Evolutionary conservation across 2,329 filamentous ascomycete genomes (phyloP).

Genomic region (Hymenoscyphus occultus): DNA sequence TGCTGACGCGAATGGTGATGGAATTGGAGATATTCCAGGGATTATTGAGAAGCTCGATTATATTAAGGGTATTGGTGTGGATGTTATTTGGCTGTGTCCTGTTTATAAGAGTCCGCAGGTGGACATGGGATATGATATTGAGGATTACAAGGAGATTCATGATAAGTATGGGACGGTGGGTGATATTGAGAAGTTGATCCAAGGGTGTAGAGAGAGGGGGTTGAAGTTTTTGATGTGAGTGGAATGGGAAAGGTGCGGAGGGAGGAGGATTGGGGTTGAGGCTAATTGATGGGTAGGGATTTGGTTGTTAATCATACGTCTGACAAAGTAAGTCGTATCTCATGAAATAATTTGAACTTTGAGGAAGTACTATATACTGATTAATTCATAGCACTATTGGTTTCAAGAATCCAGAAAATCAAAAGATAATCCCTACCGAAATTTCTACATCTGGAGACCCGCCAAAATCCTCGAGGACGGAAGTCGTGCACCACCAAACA

Average conservation of each 20-base stretch:
- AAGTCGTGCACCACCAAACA: conserved; percentile 42
- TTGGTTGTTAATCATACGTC: conserved; percentile 9
- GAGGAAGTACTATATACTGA: not conserved
- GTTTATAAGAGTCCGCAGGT: conserved; percentile 62
- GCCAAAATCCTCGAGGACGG: conserved; percentile 37
- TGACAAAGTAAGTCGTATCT: not conserved
- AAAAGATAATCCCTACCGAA: conserved; percentile 50
- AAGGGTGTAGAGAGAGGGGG: conserved; percentile 53
- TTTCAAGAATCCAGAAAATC: conserved; percentile 51
- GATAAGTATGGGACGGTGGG: conserved; percentile 63
- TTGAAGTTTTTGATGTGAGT: conserved; percentile 61
- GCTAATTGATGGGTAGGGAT: not conserved
- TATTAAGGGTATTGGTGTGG: conserved; percentile 56
- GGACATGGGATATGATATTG: conserved; percentile 74
- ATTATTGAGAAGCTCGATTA: conserved; percentile 62
- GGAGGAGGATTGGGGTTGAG: not conserved
- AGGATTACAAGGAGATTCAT: conserved; percentile 65
- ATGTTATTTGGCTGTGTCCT: conserved; percentile 66
- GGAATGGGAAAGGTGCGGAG: not conserved
- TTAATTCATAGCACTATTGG: conserved; percentile 48
- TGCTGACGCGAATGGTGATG: conserved; percentile 55
- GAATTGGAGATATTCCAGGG: conserved; percentile 61
- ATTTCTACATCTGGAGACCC: conserved; percentile 64
- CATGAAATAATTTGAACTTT: not conserved
- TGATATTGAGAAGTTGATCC: conserved; percentile 63